Percentiles rank a stretch among this genome's conserved stretches.
These are phyloP conservation scores for Zygosaccharomyces sapae DNA, from an alignment of 1,139 yeast genomes.

Conservation along the genomic window DNA sequence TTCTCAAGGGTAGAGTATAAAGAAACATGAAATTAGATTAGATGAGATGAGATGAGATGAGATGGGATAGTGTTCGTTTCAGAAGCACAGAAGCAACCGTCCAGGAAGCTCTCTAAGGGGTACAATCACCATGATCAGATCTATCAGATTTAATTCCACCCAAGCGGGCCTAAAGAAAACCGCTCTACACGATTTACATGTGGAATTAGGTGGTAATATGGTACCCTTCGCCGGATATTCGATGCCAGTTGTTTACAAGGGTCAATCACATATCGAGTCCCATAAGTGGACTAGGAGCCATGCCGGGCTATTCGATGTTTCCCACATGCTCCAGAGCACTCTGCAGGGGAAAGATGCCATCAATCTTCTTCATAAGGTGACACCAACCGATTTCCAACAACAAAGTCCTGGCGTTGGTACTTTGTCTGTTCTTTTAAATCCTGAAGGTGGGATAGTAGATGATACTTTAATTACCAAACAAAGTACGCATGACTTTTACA, in stretches of 20 bases:
- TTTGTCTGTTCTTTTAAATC: conserved; percentile 72
- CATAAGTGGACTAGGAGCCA: conserved; percentile 89
- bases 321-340: conserved; percentile 93
- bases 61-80: conserved; percentile 3
- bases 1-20: conserved; percentile 1
- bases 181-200: conserved; percentile 77
- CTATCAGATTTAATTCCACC: conserved; percentile 34
- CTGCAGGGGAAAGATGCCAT: conserved; percentile 65
- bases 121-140: conserved; percentile 6
- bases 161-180: conserved; percentile 51
- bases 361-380: conserved; percentile 67
- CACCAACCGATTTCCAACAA: conserved; percentile 73
- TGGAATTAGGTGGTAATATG: conserved; percentile 78
- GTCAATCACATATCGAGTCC: conserved; percentile 82
- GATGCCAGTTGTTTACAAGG: conserved; percentile 87
- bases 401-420: conserved; percentile 61
- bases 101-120: too few relatives aligned
- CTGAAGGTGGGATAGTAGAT: conserved; percentile 73
- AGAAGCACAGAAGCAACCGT: not conserved
- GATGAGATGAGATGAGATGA: not conserved
- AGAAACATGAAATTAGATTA: too few relatives aligned
- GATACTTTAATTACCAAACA: conserved; percentile 90
- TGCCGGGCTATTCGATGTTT: conserved; percentile 91
- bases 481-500: conserved; percentile 68
- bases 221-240: conserved; percentile 93